Percentiles rank a stretch among this genome's conserved stretches.
phyloP scores from a whole-genome alignment of 129 eudicot genomes.

The Silybum marianum region DNA sequence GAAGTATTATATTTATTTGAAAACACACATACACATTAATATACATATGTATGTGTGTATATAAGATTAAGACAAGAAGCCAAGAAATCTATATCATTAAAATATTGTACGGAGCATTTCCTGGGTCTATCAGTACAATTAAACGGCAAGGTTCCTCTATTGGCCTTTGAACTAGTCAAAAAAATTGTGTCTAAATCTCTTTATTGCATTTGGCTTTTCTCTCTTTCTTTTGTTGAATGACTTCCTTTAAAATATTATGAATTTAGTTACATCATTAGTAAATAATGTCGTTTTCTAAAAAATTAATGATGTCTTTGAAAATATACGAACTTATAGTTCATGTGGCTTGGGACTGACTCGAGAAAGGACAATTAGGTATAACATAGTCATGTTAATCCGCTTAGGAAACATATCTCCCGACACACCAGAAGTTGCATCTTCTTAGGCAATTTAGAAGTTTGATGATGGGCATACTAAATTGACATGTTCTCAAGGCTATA shows the following conservation, averaged over 20 bases:
- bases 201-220: no score
- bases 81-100: not conserved
- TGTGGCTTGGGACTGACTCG: not conserved
- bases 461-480: not conserved
- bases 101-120: not conserved
- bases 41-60: no score
- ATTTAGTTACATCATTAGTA: no score
- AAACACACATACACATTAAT: no score
- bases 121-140: not conserved
- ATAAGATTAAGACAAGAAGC: not conserved
- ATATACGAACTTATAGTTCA: not conserved
- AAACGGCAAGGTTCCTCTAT: not conserved
- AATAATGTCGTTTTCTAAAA: not conserved
- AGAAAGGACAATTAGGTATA: not conserved
- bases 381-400: not conserved
- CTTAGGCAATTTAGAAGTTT: not conserved
- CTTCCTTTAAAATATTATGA: not conserved
- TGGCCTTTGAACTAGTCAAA: not conserved
- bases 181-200: not conserved
- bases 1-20: not conserved
- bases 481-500: no score
- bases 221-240: not conserved
- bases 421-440: not conserved
- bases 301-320: not conserved
- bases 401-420: not conserved